A percentile compares a stretch with the other conserved stretches of the same genome.
Conservation (phyloP, 2,329 filamentous ascomycete genomes). For the Cordyceps cateniannulata region DNA sequence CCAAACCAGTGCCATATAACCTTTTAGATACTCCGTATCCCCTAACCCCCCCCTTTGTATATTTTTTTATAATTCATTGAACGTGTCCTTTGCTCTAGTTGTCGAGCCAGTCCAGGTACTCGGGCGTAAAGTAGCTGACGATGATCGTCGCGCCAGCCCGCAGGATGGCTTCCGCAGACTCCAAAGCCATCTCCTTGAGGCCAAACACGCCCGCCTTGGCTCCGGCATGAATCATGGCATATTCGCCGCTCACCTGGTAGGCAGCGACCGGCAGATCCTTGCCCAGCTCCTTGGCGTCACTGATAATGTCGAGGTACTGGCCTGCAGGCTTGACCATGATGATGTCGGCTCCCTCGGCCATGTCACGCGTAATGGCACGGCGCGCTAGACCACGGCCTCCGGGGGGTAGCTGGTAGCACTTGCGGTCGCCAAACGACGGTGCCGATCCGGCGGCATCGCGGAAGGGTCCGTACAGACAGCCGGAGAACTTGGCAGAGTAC, state of each 20-base stretch:
- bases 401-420: slow-evolving; percentile 94
- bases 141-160: slow-evolving; percentile 90
- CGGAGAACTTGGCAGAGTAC: slow-evolving; percentile 96
- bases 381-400: slow-evolving; percentile 87
- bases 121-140: slow-evolving; percentile 89
- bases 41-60: background rate
- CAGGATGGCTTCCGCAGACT: slow-evolving; percentile 88
- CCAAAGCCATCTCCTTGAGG: slow-evolving; percentile 88
- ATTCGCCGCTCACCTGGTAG: slow-evolving; percentile 96
- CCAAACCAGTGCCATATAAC: too few species aligned
- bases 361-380: slow-evolving; percentile 83
- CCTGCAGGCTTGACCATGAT: slow-evolving; percentile 99
- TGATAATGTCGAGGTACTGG: slow-evolving; percentile 95
- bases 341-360: slow-evolving; percentile 89
- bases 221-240: slow-evolving; percentile 93
- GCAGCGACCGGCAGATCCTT: slow-evolving; percentile 88
- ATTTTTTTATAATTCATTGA: background rate
- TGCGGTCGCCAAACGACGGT: slow-evolving; percentile 88
- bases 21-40: background rate
- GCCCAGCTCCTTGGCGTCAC: slow-evolving; percentile 90
- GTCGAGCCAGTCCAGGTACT: slow-evolving; percentile 62
- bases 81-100: slow-evolving; percentile 28
- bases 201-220: slow-evolving; percentile 97
- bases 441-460: slow-evolving; percentile 88
- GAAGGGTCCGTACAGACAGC: slow-evolving; percentile 94